Evolutionary conservation across 106 monocot species (phyloP).

Genomic region (Allium cepa): DNA sequence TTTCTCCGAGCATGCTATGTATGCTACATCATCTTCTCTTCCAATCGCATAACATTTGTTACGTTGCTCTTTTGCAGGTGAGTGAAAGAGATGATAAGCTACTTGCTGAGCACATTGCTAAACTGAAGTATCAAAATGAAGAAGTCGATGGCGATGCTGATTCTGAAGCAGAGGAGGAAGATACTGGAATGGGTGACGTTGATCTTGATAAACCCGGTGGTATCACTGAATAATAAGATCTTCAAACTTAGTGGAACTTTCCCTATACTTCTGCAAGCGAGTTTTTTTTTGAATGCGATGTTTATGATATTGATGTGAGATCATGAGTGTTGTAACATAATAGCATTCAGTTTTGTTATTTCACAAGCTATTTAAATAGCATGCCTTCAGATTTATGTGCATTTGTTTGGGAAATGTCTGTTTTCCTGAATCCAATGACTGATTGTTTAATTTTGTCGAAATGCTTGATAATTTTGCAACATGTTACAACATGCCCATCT

Average conservation of each 20-base stretch:
- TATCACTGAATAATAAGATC: background rate
- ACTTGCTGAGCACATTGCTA: constrained; percentile 67
- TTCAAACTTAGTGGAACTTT: constrained; percentile 3
- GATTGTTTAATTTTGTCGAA: too few relatives aligned
- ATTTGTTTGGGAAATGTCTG: too few relatives aligned
- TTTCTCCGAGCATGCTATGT: background rate
- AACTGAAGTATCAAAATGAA: constrained; percentile 39
- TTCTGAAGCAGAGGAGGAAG: constrained; percentile 75
- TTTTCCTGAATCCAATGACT: too few relatives aligned
- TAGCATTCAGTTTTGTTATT: too few relatives aligned
- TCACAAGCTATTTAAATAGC: too few relatives aligned
- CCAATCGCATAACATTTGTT: background rate
- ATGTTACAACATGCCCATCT: too few relatives aligned
- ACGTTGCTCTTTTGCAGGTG: constrained; percentile 22
- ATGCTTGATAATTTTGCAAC: too few relatives aligned
- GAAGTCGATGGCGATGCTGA: constrained; percentile 65
- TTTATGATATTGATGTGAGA: too few relatives aligned
- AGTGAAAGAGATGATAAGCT: constrained; percentile 74
- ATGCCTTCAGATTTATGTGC: too few relatives aligned
- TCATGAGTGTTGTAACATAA: too few relatives aligned
- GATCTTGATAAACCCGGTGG: constrained; percentile 28
- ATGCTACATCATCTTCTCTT: background rate
- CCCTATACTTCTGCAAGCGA: too few relatives aligned
- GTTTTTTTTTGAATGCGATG: too few relatives aligned
- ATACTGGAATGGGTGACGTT: constrained; percentile 58